Evolutionary conservation across 106 monocot species (phyloP), one percentile per base, ranked within the genome.

Genomic region (Allium fistulosum): DNA sequence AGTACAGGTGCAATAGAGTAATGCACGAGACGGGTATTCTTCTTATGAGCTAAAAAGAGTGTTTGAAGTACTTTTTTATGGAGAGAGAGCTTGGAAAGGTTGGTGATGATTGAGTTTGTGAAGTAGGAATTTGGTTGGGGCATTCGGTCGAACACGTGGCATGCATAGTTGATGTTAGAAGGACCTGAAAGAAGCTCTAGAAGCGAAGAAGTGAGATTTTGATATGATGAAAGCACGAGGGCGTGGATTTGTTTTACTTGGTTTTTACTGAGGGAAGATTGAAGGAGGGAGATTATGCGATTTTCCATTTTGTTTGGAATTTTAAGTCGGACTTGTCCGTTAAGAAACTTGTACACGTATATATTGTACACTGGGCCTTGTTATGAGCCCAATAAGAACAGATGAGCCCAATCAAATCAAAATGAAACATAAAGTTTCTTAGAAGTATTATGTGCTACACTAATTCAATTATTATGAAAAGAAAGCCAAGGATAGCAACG

Each of bases 61-160:
- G 68, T 58, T 17, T 73, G 59, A 15, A 88, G 57, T 2, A 60
- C 78, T 7, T 88, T 65, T 15, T 26, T 7, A 69, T 91, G 85
- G 11, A 77, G 49, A 15, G 83, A 78, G 71, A 88, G 83, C 83
- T 81, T 95, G 11, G 91, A 83, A 67, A 59, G 81, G 16, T 75
- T 61, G 48, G 77, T 72, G 10, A 95, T 56, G 28, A 85, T 16
- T 46, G 85, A 72, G 76, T 78, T 69, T 8, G 67, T 75, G 26
- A 85, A 57, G 9, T 13, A 49, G 1, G 85, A 58, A 50, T 83
- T 72, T 49, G 88, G 85, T 57, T 69, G 74, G 28, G 91, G 72
- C 53, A 80, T 61, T 55, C 48, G 46, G 63, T 86, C 85, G 85
- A 91, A 91, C 79, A 91, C 65, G 47, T 83, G 61, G 51, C 71